A percentile compares a stretch with the other conserved stretches of the same genome.
Evolutionary conservation across 192 early-diverging fungal species (phyloP).

Genomic region (Dissophora globulifera): DNA sequence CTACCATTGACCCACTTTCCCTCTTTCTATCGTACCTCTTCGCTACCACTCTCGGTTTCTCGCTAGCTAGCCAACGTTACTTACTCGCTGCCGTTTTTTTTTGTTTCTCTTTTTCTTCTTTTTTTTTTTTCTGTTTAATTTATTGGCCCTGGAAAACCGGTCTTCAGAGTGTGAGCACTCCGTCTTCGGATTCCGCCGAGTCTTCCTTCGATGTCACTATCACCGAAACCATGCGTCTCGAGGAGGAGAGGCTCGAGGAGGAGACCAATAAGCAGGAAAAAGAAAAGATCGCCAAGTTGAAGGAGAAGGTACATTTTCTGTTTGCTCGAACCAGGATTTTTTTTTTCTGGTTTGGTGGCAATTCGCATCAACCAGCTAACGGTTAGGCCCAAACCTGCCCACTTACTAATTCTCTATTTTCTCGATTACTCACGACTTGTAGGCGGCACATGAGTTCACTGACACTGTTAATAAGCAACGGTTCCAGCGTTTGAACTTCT

Average conservation of each 20-base stretch:
- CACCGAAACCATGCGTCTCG: conserved; percentile 55
- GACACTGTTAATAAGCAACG: conserved; percentile 68
- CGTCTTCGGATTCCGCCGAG: conserved; percentile 13
- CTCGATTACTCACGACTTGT: too few relatives aligned
- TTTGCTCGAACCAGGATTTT: neutral
- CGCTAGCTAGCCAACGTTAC: too few relatives aligned
- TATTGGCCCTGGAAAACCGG: too few relatives aligned
- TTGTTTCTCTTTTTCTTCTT: neutral
- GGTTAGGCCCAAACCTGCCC: too few relatives aligned
- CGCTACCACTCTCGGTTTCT: neutral
- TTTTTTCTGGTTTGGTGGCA: conserved; percentile 37
- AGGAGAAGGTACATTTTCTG: conserved; percentile 49
- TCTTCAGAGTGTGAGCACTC: conserved; percentile 31
- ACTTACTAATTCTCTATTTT: too few relatives aligned
- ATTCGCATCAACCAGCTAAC: conserved; percentile 2
- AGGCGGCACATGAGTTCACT: conserved; percentile 75
- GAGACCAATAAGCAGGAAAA: conserved; percentile 56
- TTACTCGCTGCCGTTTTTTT: conserved; percentile 4
- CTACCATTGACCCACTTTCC: too few relatives aligned
- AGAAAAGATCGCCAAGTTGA: conserved; percentile 59
- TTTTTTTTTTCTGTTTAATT: too few relatives aligned
- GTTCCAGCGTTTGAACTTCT: conserved; percentile 78
- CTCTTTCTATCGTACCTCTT: neutral
- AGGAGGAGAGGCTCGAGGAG: conserved; percentile 55
- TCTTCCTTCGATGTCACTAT: conserved; percentile 20